Base-by-base conservation (phyloP, 176 grass and related monocot species). In the Phoenix roebelenii region DNA sequence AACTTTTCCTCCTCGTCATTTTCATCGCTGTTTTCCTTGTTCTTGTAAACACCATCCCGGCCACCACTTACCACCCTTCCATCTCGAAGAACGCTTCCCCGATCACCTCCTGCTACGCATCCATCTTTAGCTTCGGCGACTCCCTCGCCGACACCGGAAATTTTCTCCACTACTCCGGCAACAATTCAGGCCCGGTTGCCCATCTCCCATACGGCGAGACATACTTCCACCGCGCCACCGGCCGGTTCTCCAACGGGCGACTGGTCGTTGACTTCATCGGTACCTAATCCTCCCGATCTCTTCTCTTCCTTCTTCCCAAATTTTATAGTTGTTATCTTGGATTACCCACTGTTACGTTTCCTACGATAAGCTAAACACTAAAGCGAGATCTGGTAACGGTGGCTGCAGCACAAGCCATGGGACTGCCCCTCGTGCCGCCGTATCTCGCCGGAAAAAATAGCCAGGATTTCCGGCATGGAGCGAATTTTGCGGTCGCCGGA, bases 91-190 rank as follows among this genome's bases (percentile, higher is more conserved):
- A 54, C 20, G 17, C 57, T 12, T 18, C 28, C n/a, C 5, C 25
- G 0, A 53, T 3, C 15, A 25, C 23, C 14, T 6, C 65, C 24
- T 87, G 88, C 70, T 92, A 77, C 70, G 67, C 69, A 7, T 69
- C 74, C 61, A 86, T 92, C 0, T 83, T 92, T 22, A 70, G 28
- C 54, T 87, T 92, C 20, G 88, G 88, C 7, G 88, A 92, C 76
- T 92, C 88, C 24, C 61, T 92, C 54, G 77, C 66, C 16, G 88
- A 92, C 51, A 86, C 69, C 1, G 88, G 88, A 19, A 92, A 95
- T 69, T 68, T 57, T 3, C 66, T 62, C 0, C 16, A 81, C 44
- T 3, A 50, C 23, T 49, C 15, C 1, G 65, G 67, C 25, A 61
- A 39, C 0, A 7, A 16, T 2, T 12, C 44, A 1, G 65, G 25